phyloP scores from a whole-genome alignment of 148 eudicot genomes.

The Hydrangea macrophylla region DNA sequence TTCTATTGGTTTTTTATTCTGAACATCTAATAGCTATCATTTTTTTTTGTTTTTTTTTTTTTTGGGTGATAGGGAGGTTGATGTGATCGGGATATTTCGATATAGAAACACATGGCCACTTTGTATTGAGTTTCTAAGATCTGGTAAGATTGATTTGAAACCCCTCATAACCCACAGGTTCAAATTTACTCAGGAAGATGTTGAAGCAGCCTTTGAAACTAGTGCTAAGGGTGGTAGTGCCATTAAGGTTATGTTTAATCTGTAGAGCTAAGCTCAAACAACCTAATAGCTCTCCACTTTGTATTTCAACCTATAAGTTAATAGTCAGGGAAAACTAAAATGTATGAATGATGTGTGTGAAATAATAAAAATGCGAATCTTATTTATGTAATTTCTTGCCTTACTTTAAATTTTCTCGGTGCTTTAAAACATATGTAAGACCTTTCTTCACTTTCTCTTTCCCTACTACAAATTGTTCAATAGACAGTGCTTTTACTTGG shows the following conservation, averaged over 20 bases:
- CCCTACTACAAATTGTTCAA: too few relatives aligned
- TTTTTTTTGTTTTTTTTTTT: not conserved
- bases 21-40: not conserved
- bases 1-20: not conserved
- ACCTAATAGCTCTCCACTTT: not conserved
- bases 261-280: slow-evolving; percentile 24
- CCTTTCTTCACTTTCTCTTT: too few relatives aligned
- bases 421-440: too few relatives aligned
- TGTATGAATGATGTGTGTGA: too few relatives aligned
- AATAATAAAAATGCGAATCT: too few relatives aligned
- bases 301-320: too few relatives aligned
- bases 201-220: slow-evolving; percentile 60
- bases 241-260: slow-evolving; percentile 74
- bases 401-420: too few relatives aligned
- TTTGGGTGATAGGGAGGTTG: slow-evolving; percentile 50
- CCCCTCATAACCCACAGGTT: slow-evolving; percentile 66
- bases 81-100: slow-evolving; percentile 58
- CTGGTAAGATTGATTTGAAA: slow-evolving; percentile 69
- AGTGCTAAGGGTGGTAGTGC: slow-evolving; percentile 71
- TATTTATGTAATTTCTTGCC: too few relatives aligned
- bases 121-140: slow-evolving; percentile 54
- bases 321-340: too few relatives aligned
- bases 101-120: slow-evolving; percentile 77
- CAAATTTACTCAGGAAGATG: slow-evolving; percentile 51
- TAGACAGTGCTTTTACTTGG: too few relatives aligned